Base-by-base conservation (phyloP, 345 rosid genomes). In the Ailanthus altissimus region DNA sequence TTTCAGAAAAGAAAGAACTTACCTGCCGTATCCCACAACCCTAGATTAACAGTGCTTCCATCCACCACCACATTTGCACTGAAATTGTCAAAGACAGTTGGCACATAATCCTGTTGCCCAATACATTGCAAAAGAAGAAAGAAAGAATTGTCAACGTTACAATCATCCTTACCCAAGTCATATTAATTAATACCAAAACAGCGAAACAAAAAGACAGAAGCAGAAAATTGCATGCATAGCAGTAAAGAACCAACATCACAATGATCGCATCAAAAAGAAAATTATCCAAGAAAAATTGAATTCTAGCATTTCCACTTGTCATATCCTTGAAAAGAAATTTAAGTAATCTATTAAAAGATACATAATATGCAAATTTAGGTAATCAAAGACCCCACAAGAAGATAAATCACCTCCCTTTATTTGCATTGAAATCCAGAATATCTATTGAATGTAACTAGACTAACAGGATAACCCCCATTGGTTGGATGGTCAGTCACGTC, bases 1-100 rank as follows among this genome's bases (percentile, higher is more conserved):
- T 68, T 49, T 11, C 50, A n/a, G 38, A 73, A 64, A 20, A 28
- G 57, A 13, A 20, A 47, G 61, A 43, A 83, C 80, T 69, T 75
- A 84, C 97, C 97, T 25, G 97, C 97, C 74, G 97, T 92, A 68
- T 92, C 97, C 97, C 97, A 92, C 79, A 92, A 75, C 45, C 93
- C 94, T 49, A 92, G 85, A 80, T 92, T 90, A 60, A 92, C 91
- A 42, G 91, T 92, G 82, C 85, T 92, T 61, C 94, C 94, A 88
- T 92, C 93, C 42, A 92, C 97, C 70, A 86, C 90, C 65, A 92
- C 97, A 76, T 92, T 92, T 18, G 97, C 97, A 66, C 94, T 92
- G 86, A 92, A 92, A 74, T 92, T 92, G 85, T 92, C 97, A 73
- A 92, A 92, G 54, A 92, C 94, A 5, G 97, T 92, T 11, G 97